These are phyloP conservation scores for Cyclostephanos tholiformis DNA, from an alignment of 108 stramenopile species.

Conservation along the genomic window DNA sequence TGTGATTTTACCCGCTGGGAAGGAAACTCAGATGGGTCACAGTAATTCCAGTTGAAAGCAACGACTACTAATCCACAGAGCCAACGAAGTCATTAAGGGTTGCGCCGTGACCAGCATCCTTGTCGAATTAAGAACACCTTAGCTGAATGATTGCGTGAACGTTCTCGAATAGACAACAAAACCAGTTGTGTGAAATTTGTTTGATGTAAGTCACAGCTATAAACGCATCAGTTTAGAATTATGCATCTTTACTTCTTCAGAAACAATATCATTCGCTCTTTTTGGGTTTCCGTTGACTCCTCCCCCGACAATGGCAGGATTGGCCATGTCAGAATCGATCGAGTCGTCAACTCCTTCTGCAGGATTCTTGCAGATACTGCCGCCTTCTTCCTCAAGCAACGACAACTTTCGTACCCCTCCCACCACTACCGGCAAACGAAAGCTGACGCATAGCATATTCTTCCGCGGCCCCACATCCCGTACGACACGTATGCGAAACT, in stretches of 20 bases:
- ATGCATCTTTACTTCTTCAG: not conserved
- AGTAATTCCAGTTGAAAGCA: too few relatives aligned
- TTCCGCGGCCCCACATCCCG: conserved; percentile 85
- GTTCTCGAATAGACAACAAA: too few relatives aligned
- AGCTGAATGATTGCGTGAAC: too few relatives aligned
- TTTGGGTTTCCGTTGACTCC: not conserved
- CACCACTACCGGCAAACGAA: conserved; percentile 64
- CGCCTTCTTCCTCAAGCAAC: not conserved
- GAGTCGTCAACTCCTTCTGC: not conserved
- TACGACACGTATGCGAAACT: conserved; percentile 58
- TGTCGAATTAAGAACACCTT: too few relatives aligned
- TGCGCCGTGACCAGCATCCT: too few relatives aligned
- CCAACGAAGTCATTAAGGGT: too few relatives aligned
- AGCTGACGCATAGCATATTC: conserved; percentile 87
- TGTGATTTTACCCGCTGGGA: too few relatives aligned
- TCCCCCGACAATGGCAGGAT: not conserved
- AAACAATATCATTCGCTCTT: not conserved
- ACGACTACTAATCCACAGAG: too few relatives aligned
- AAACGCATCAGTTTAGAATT: not conserved
- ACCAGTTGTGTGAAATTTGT: too few relatives aligned
- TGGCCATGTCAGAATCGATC: not conserved
- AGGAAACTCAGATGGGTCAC: too few relatives aligned
- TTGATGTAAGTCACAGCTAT: not conserved
- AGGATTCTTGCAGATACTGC: not conserved
- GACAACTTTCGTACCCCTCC: conserved; percentile 28